These are phyloP conservation scores for Kodamaea lidongshanica DNA, from an alignment of 805 yeast species.

Conservation along the genomic window DNA sequence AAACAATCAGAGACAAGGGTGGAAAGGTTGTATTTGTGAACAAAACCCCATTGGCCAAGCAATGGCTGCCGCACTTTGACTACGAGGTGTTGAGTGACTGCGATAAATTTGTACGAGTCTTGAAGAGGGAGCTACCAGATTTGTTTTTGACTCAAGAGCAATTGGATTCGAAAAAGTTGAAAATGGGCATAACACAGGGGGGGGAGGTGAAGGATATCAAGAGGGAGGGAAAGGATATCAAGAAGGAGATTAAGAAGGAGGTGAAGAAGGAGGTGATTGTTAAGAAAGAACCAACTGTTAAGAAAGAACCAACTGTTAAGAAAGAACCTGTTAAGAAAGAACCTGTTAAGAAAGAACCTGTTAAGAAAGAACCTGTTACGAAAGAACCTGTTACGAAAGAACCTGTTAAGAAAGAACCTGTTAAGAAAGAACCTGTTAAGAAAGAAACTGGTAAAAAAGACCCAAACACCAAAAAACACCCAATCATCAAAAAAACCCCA, in stretches of 20 bases:
- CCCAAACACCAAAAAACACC: conserved; percentile 1
- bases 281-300: background rate
- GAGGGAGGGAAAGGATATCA: conserved; percentile 6
- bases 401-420: background rate
- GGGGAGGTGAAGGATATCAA: conserved; percentile 3
- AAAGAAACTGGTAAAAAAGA: conserved; percentile 8
- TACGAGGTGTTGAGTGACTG: conserved; percentile 76
- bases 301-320: conserved; percentile 5
- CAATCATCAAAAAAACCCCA: background rate
- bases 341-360: conserved; percentile 3
- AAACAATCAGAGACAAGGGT: conserved; percentile 65
- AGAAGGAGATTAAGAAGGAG: conserved; percentile 5
- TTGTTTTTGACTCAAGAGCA: conserved; percentile 56
- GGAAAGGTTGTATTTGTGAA: conserved; percentile 78
- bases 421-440: conserved; percentile 2
- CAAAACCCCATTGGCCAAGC: conserved; percentile 53
- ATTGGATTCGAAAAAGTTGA: conserved; percentile 37
- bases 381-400: conserved; percentile 2
- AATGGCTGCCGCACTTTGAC: conserved; percentile 72
- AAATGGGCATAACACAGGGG: conserved; percentile 6
- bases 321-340: conserved; percentile 1
- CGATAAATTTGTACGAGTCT: conserved; percentile 65
- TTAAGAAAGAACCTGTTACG: background rate
- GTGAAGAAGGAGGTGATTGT: conserved; percentile 1
- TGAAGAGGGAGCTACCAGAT: conserved; percentile 51